A percentile compares a stretch with the other conserved stretches of the same genome.
These are phyloP conservation scores for Botrytis tulipae DNA, from an alignment of 2,329 filamentous ascomycete genomes.

Conservation along the genomic window DNA sequence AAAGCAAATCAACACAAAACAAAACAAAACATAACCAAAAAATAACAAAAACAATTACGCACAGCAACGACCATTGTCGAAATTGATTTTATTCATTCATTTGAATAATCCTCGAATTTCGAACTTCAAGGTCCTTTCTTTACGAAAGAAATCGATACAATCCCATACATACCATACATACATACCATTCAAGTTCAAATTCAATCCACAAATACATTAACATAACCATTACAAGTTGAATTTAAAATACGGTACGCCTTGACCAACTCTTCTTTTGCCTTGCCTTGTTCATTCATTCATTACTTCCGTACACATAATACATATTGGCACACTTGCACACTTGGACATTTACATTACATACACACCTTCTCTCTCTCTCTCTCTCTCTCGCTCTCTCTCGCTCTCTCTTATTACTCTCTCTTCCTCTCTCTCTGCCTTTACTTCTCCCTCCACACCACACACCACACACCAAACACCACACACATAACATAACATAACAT, in stretches of 20 bases:
- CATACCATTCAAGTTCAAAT: neutral
- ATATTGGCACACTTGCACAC: neutral
- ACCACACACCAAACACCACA: neutral
- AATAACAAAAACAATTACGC: neutral
- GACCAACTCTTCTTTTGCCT: constrained; percentile 17
- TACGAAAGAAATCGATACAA: neutral
- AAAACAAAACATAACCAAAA: neutral
- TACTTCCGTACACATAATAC: neutral
- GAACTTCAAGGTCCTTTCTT: neutral
- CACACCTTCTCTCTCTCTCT: neutral
- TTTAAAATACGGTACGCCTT: constrained; percentile 14
- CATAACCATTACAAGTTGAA: neutral
- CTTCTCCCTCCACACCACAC: neutral
- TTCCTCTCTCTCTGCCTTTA: neutral
- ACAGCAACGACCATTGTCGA: constrained; percentile 21
- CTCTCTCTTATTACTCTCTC: neutral
- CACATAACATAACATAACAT: neutral
- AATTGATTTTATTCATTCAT: neutral
- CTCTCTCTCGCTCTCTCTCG: neutral
- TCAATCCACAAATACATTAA: neutral
- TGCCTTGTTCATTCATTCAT: neutral
- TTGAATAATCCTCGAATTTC: neutral
- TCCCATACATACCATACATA: neutral
- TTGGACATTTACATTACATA: neutral
- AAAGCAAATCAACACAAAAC: neutral